Evolutionary conservation across 192 early-diverging fungal genomes (phyloP), one percentile per base, ranked within the genome.

Genomic region (Backusella tuberculispora): DNA sequence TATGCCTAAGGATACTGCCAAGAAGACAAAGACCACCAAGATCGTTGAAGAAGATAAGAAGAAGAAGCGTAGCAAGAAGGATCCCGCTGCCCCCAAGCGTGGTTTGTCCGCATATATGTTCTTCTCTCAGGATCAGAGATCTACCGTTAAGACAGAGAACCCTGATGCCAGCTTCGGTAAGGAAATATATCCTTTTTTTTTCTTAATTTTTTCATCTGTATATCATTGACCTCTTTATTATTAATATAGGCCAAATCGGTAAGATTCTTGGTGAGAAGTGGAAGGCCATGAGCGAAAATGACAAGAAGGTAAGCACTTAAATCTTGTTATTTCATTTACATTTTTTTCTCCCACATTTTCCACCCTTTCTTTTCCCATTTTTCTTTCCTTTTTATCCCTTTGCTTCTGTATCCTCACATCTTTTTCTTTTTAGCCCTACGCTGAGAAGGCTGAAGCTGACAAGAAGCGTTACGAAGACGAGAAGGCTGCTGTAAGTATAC

Each of bases 1-100:
- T 24, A 72, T 63, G 56, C 47, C 48, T 42, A 72, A 72, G 56
- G 71, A 60, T 56, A 17, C 74, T n/a, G 38, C 37, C 17, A 75
- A 56, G 41, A 41, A 19, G 13, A 17, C 68, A 7, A 68, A 50
- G 15, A 17, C 63, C n/a, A 14, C 72, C 72, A 38, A n/a, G 10
- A 85, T 85, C 84, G 72, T 72, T 63, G 83, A 76, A 70, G 86
- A 88, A 75, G 86, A 86, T 79, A 83, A 84, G 74, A 78, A 80
- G 75, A 81, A 83, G 81, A 84, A 83, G 64, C 83, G 83, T 66
- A 78, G 84, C 75, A 94, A 94, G 89, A 96, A 98, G 90, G 93
- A 96, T 88, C 90, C 92, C 65, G 89, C 87, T 76, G 92, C 92
- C 15, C 96, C 96, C 85, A 98, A 98, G 89, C 93, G 93, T 85